Conservation (phyloP, 495 filamentous ascomycete species). For the Cairneyella variabilis region DNA sequence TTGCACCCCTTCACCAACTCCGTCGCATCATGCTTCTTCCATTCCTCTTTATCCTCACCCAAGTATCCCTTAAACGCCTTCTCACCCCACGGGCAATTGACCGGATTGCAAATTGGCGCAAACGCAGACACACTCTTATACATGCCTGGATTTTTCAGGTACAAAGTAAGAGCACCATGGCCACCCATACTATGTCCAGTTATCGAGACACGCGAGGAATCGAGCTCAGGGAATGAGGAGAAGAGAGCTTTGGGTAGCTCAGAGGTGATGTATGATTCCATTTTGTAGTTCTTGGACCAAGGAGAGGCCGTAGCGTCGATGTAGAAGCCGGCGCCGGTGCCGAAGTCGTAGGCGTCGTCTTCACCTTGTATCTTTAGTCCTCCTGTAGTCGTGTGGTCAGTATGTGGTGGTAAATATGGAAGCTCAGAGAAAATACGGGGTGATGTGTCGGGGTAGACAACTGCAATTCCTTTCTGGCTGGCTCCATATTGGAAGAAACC, state of each 20-base stretch:
- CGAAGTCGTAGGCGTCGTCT: conserved; percentile 86
- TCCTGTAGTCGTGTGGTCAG: conserved; percentile 27
- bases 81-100: conserved; percentile 84
- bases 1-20: conserved; percentile 77
- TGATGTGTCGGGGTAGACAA: conserved; percentile 93
- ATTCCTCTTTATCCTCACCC: conserved; percentile 65
- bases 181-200: conserved; percentile 96
- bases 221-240: conserved; percentile 59
- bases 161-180: conserved; percentile 89
- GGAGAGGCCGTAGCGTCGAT: conserved; percentile 78
- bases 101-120: conserved; percentile 88
- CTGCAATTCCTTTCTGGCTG: conserved; percentile 70
- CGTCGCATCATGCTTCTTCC: conserved; percentile 90
- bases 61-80: conserved; percentile 94
- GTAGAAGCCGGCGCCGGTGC: conserved; percentile 89
- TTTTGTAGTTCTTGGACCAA: conserved; percentile 73
- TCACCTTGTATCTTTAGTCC: conserved; percentile 76
- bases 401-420: not conserved
- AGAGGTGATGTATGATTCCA: conserved; percentile 84
- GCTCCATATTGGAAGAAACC: conserved; percentile 89
- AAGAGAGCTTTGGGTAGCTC: conserved; percentile 81
- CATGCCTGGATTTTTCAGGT: conserved; percentile 81
- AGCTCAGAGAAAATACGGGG: conserved; percentile 54
- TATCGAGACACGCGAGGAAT: conserved; percentile 66
- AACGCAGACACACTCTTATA: conserved; percentile 88